Evolutionary conservation across 768 basidiomycete species (phyloP), one percentile per base, ranked within the genome.

Genomic region (Tricholomella constricta): DNA sequence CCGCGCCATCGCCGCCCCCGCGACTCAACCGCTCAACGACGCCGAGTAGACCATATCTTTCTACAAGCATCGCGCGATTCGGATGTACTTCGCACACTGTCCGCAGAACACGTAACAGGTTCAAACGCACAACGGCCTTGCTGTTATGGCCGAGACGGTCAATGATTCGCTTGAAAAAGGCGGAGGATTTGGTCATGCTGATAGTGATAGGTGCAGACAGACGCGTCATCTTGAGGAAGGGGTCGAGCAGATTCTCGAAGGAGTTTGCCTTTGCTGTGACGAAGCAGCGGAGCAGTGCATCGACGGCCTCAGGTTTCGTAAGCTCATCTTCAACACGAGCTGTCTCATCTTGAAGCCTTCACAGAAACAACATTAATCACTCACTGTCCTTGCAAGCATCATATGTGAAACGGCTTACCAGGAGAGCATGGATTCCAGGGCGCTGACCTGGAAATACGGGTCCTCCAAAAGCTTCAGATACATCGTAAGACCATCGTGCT

Each of bases 271-370:
- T 94, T 25, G 91, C 85, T 1, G 82, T 78, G 56, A 90, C 84
- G 69, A 96, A 96, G 66, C 90, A 89, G 35, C 78, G 80, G 29
- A 94, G 78, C 14, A 96, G 72, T 0, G 82, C 76, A 0, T 90
- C 85, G 15, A 91, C 69, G 1, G 89, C 75, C 11, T 77, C 75
- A 2, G 77, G 69, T 62, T 90, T 88, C 29, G 88, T 72, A 0
- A 99, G 77, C 44, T 88, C 84, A 63, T 96, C 94, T 66, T 98
- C 97, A 6, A 99, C 90, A 48, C 94, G 82, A 2, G 92, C 86
- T 1, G 91, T 92, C 71, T 99, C 97, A 62, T 98, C 97, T 75
- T 94, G 91, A 31, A 98, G 74, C 94, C 92, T 94, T 60, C 22
- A 20, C 22, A 48, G 31, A 46, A 38, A 41, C 23, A 23, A 37